These are phyloP conservation scores for Butyriboletus loyo DNA, from an alignment of 768 basidiomycete genomes.

Conservation along the genomic window DNA sequence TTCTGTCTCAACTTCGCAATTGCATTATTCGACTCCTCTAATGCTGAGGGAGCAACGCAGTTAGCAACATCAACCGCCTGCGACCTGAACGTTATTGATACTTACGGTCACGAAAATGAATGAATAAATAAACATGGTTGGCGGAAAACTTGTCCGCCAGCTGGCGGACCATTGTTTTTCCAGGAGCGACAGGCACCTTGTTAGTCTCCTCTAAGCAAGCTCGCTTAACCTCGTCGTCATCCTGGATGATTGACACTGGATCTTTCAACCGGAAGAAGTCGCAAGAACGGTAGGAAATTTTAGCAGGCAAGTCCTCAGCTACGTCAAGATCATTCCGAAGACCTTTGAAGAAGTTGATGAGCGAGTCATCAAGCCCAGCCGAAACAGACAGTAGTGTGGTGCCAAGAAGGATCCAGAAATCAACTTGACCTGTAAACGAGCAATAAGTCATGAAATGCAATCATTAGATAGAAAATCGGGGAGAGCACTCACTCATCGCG, in stretches of 20 bases:
- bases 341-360: no score
- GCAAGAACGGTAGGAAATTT: no score
- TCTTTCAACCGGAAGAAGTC: no score
- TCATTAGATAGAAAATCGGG: background rate
- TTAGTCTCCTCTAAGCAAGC: no score
- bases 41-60: background rate
- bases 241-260: no score
- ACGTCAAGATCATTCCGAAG: no score
- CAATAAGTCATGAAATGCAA: background rate
- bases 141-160: no score
- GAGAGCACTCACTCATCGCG: background rate
- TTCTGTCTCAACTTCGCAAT: background rate
- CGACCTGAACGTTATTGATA: background rate
- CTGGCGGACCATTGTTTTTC: no score
- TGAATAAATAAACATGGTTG: no score
- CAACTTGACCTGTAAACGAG: background rate
- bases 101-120: background rate
- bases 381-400: background rate
- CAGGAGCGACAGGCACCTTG: no score
- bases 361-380: background rate
- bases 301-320: no score
- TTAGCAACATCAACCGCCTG: background rate
- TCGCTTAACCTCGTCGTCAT: no score
- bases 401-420: background rate
- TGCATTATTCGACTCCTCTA: background rate